Percentiles rank a stretch among this genome's conserved stretches.
phyloP scores from a whole-genome alignment of 805 yeast species.

The Kluyveromyces nonfermentans region DNA sequence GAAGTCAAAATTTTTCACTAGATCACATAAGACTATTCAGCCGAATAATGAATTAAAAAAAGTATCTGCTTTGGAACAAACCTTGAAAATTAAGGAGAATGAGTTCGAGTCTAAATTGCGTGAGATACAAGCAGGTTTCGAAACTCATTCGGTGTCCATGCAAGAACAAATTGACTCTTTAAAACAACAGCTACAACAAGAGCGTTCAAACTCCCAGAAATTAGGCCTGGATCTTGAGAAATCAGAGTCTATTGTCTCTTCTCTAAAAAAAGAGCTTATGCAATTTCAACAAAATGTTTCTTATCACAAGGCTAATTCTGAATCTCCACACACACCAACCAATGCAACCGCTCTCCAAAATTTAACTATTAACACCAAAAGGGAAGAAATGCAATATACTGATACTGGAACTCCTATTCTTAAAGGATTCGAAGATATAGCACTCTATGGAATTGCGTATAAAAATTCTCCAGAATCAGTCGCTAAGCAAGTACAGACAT shows the following conservation, averaged over 20 bases:
- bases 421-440: conserved; percentile 26
- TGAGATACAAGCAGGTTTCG: conserved; percentile 9
- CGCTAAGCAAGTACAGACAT: neutral
- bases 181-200: conserved; percentile 1
- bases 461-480: conserved; percentile 20
- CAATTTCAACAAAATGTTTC: neutral
- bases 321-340: neutral
- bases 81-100: neutral
- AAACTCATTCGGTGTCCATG: conserved; percentile 5
- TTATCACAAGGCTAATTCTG: neutral
- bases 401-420: conserved; percentile 26
- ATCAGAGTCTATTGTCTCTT: neutral
- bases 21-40: conserved; percentile 11
- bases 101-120: conserved; percentile 2
- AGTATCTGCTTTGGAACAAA: neutral
- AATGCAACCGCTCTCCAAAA: neutral
- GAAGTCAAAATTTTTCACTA: conserved; percentile 26
- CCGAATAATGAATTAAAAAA: conserved; percentile 5
- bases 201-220: neutral
- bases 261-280: neutral
- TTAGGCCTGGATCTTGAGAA: neutral
- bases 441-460: conserved; percentile 23
- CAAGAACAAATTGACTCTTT: neutral
- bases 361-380: neutral
- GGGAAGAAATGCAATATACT: conserved; percentile 1